Conservation (phyloP, 352 stramenopile genomes). For the Globisporangium paddicum region DNA sequence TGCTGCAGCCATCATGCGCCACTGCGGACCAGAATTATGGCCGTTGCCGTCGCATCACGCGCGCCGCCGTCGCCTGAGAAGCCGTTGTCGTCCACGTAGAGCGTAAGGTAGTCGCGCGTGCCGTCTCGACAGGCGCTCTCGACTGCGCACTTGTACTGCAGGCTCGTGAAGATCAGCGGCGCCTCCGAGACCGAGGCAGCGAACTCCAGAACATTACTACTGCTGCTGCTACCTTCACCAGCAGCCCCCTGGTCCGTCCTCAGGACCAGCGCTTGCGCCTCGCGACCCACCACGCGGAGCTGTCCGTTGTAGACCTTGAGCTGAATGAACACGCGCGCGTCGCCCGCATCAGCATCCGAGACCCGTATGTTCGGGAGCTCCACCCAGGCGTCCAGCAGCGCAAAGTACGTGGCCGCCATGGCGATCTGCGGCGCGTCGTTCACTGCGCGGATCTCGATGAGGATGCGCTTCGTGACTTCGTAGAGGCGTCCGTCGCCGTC, state of each 20-base stretch:
- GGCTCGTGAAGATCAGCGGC: conserved; percentile 17
- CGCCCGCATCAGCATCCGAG: conserved; percentile 38
- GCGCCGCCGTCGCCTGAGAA: conserved; percentile 34
- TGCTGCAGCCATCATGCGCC: not conserved
- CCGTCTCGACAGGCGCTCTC: conserved; percentile 22
- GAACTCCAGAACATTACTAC: conserved; percentile 26
- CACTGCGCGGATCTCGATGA: conserved; percentile 33
- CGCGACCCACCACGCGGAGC: conserved; percentile 20
- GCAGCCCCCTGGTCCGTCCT: not conserved
- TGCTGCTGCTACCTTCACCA: conserved; percentile 1
- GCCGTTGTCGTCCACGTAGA: conserved; percentile 58
- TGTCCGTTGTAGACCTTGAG: conserved; percentile 27
- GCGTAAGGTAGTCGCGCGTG: conserved; percentile 27
- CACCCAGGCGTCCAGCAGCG: conserved; percentile 27
- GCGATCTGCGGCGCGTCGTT: conserved; percentile 40
- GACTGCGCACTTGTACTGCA: conserved; percentile 38
- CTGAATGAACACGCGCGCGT: conserved; percentile 37
- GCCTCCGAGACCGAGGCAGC: conserved; percentile 17
- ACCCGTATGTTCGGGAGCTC: conserved; percentile 19
- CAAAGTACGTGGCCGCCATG: conserved; percentile 24
- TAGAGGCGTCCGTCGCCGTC: conserved; percentile 23
- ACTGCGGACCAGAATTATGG: conserved; percentile 5
- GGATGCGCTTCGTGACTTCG: conserved; percentile 27
- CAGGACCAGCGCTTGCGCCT: not conserved
- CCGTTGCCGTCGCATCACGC: conserved; percentile 17